These are phyloP conservation scores for Thymus mandschuricus DNA, from an alignment of 257 asterid genomes.

Conservation along the genomic window DNA sequence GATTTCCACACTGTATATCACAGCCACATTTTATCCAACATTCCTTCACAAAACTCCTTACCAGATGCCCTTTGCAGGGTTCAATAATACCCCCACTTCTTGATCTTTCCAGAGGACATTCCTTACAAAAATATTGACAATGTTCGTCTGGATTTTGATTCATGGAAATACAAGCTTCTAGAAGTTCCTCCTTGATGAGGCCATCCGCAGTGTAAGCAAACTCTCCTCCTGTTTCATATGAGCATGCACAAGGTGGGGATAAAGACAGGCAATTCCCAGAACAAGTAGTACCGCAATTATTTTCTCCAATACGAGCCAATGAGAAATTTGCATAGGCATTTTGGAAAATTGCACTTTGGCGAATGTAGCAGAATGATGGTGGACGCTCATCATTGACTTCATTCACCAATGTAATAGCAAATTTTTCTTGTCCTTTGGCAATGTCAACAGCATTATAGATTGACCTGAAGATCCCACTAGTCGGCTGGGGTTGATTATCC, in stretches of 20 bases:
- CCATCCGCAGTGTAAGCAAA: slow-evolving; percentile 87
- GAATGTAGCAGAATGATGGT: slow-evolving; percentile 80
- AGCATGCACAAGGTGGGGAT: slow-evolving; percentile 75
- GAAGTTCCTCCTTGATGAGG: slow-evolving; percentile 72
- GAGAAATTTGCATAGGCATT: slow-evolving; percentile 67
- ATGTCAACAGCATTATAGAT: slow-evolving; percentile 56
- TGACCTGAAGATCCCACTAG: slow-evolving; percentile 44
- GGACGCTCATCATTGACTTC: slow-evolving; percentile 58
- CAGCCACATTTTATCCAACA: slow-evolving; percentile 99
- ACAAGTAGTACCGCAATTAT: slow-evolving; percentile 66
- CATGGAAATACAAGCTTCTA: slow-evolving; percentile 76
- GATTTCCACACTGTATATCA: slow-evolving; percentile 79
- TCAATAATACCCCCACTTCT: slow-evolving; percentile 55
- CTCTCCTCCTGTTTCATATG: slow-evolving; percentile 74
- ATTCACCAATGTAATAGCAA: slow-evolving; percentile 63
- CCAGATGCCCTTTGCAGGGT: slow-evolving; percentile 92
- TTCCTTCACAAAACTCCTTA: slow-evolving; percentile 81
- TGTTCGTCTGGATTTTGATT: slow-evolving; percentile 71
- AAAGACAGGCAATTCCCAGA: slow-evolving; percentile 72
- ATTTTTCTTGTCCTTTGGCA: slow-evolving; percentile 82
- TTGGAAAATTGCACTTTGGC: slow-evolving; percentile 70
- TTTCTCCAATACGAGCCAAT: slow-evolving; percentile 75
- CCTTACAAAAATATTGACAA: slow-evolving; percentile 65
- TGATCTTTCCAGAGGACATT: slow-evolving; percentile 87
- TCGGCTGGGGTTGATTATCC: slow-evolving; percentile 36